phyloP scores from a whole-genome alignment of 331 rosid species.

The Cucumis variabilis region DNA sequence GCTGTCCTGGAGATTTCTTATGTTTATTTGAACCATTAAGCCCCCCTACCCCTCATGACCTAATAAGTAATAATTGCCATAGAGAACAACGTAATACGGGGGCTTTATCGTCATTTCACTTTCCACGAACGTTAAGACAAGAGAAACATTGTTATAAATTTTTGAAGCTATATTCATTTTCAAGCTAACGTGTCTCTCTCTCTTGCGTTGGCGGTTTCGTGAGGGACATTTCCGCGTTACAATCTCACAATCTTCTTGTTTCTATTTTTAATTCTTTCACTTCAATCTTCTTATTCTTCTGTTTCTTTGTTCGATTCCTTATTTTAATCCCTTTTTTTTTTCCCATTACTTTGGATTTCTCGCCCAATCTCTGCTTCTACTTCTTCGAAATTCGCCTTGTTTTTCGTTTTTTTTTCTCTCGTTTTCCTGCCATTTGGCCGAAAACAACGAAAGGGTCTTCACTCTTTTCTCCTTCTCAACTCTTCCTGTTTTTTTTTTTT shows the following conservation, averaged over 20 bases:
- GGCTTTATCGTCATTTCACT: not conserved
- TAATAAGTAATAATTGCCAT: not conserved
- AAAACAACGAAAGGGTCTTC: not conserved
- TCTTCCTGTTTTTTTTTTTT: not conserved
- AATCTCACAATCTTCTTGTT: not conserved
- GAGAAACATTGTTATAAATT: not conserved
- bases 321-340: not conserved
- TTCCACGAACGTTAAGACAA: not conserved
- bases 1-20: not conserved
- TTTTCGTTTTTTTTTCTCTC: not conserved
- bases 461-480: not conserved
- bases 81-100: not conserved
- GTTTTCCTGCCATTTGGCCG: not conserved
- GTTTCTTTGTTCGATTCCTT: not conserved
- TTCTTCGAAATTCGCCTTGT: not conserved
- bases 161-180: not conserved
- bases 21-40: not conserved
- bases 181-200: constrained; percentile 2
- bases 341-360: not conserved
- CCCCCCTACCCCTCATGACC: not conserved
- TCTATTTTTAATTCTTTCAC: not conserved
- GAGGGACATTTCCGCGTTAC: constrained; percentile 11
- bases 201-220: constrained; percentile 19
- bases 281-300: not conserved
- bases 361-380: not conserved